Conservation (phyloP, 352 stramenopile species). For the Aphanomyces astaci region DNA sequence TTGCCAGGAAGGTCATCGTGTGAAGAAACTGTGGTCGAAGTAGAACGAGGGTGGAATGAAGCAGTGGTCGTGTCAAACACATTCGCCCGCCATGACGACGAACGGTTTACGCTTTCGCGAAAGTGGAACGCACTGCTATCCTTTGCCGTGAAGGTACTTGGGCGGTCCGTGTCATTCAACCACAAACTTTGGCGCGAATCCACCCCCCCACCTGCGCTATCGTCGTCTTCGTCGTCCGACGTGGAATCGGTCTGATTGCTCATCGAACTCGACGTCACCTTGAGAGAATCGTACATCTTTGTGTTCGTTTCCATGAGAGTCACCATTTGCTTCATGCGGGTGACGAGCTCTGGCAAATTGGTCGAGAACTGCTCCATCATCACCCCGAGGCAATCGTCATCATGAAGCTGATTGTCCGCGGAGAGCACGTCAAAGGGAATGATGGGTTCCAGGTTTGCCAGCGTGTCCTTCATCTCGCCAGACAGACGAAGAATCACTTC, state of each 20-base stretch:
- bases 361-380: constrained; percentile 38
- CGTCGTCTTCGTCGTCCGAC: background rate
- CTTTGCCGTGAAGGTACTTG: constrained; percentile 31
- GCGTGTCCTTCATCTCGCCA: constrained; percentile 13
- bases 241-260: background rate
- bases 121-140: constrained; percentile 12
- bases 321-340: constrained; percentile 50
- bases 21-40: background rate
- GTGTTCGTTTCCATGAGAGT: constrained; percentile 62
- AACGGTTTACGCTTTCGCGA: constrained; percentile 26
- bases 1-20: background rate
- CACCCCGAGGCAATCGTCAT: constrained; percentile 27
- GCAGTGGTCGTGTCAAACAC: background rate
- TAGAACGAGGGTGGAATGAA: background rate
- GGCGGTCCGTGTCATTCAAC: constrained; percentile 9
- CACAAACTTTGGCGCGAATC: constrained; percentile 11
- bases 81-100: constrained; percentile 14
- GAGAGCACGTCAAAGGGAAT: background rate
- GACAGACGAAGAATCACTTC: background rate
- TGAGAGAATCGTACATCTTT: constrained; percentile 49
- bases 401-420: constrained; percentile 10
- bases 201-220: background rate
- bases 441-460: background rate
- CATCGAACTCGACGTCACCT: background rate
- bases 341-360: constrained; percentile 54